Conservation (phyloP, 2,329 filamentous ascomycete species). For the Fusarium sp. region DNA sequence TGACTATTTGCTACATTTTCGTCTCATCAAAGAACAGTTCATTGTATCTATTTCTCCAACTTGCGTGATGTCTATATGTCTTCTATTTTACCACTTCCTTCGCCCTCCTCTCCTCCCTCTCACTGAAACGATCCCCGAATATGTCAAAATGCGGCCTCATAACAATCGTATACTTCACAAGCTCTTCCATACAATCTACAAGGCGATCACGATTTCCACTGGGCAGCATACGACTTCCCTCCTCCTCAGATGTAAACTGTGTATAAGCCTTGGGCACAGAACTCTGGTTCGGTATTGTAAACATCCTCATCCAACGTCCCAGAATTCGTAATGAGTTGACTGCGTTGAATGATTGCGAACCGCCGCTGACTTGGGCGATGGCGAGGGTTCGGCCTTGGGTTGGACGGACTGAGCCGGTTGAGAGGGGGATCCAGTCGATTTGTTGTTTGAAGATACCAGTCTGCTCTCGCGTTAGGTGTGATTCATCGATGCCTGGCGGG, state of each 20-base stretch:
- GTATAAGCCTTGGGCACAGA: not conserved
- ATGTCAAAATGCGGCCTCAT: not conserved
- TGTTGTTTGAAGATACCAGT: slow-evolving; percentile 7
- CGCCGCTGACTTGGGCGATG: not conserved
- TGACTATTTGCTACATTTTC: not conserved
- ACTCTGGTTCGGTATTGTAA: not conserved
- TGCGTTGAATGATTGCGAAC: not conserved
- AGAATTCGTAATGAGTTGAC: not conserved
- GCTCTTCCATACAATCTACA: slow-evolving; percentile 1
- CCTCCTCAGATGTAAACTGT: not conserved
- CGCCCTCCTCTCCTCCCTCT: not conserved
- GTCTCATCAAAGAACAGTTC: not conserved
- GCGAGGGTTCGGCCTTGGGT: not conserved
- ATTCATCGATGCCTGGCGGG: too few relatives aligned
- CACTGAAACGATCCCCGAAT: not conserved
- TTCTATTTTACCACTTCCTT: not conserved
- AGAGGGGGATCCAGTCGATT: not conserved
- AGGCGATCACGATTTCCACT: not conserved
- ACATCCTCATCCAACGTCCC: not conserved
- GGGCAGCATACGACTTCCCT: not conserved
- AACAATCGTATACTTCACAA: not conserved
- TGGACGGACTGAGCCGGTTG: not conserved
- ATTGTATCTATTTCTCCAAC: fast-evolving
- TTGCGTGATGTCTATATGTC: fast-evolving
- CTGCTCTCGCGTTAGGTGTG: not conserved